Evolutionary conservation across 2,329 filamentous ascomycete species (phyloP).

Genomic region (Penicillium sp.): DNA sequence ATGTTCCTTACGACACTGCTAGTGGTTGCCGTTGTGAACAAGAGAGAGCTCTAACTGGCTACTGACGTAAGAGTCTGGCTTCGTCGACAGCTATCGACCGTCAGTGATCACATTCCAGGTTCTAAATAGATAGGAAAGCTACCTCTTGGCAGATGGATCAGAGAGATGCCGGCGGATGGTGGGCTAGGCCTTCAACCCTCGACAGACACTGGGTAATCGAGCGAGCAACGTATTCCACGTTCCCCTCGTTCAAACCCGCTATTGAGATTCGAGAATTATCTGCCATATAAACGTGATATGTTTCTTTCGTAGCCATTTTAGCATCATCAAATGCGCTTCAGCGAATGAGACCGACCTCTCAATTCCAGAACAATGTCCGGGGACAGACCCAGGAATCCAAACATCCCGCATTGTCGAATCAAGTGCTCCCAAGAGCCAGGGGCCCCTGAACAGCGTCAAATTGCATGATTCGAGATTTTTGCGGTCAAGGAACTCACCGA

Average conservation of each 20-base stretch:
- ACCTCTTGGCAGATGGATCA: too few species aligned
- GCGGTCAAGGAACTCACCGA: constrained; percentile 1
- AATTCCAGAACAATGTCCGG: constrained; percentile 43
- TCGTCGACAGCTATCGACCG: too few species aligned
- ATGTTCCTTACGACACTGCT: too few species aligned
- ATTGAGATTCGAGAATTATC: constrained; percentile 96
- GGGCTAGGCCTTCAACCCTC: background rate
- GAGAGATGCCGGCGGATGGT: too few species aligned
- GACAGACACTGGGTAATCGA: constrained; percentile 22
- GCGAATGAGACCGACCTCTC: constrained; percentile 21
- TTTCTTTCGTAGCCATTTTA: constrained; percentile 24
- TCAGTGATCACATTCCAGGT: too few species aligned
- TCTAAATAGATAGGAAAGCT: too few species aligned
- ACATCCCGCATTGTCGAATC: constrained; percentile 97
- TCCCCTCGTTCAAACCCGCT: constrained; percentile 73
- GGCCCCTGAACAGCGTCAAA: constrained; percentile 57
- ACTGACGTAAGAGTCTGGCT: too few species aligned
- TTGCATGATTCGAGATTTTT: background rate
- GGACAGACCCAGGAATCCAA: constrained; percentile 66
- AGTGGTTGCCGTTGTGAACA: too few species aligned
- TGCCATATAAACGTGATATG: constrained; percentile 48
- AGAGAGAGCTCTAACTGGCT: too few species aligned
- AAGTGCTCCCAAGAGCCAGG: constrained; percentile 59
- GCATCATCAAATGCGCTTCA: background rate
- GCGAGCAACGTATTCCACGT: constrained; percentile 39